A percentile compares a stretch with the other conserved stretches of the same genome.
Evolutionary conservation across 768 basidiomycete species (phyloP).

Genomic region (Phlebiopsis gigantea): DNA sequence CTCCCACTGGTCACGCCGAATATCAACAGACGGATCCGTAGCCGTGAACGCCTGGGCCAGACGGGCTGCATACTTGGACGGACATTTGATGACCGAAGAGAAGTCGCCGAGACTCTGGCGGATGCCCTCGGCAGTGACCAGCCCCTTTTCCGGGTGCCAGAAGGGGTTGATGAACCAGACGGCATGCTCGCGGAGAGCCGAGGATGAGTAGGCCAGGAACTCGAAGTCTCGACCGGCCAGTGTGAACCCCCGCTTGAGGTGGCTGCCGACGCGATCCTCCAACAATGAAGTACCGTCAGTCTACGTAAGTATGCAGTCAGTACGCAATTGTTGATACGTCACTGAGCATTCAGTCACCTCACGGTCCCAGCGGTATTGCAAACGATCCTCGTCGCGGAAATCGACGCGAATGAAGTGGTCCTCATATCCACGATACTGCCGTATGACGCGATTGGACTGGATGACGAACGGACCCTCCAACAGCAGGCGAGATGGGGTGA

Average conservation of each 20-base stretch:
- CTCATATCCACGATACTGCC: constrained; percentile 52
- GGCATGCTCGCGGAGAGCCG: constrained; percentile 71
- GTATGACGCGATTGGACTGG: constrained; percentile 79
- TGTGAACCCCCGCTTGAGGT: constrained; percentile 49
- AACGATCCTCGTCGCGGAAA: constrained; percentile 77
- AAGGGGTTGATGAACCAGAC: constrained; percentile 82
- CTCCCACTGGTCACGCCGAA: constrained; percentile 55
- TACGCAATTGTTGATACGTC: not conserved
- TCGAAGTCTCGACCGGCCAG: constrained; percentile 71
- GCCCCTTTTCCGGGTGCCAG: constrained; percentile 34
- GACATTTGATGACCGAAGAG: constrained; percentile 33
- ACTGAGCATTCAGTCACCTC: constrained; percentile 36
- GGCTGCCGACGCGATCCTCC: constrained; percentile 21
- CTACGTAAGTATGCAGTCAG: constrained; percentile 6
- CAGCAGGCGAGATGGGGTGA: constrained; percentile 69
- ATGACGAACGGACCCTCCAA: constrained; percentile 73
- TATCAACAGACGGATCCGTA: constrained; percentile 66
- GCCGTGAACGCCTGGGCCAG: constrained; percentile 82
- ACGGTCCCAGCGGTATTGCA: constrained; percentile 68
- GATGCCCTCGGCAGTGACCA: constrained; percentile 53
- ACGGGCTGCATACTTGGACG: constrained; percentile 81
- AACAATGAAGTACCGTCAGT: constrained; percentile 24
- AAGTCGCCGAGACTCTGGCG: constrained; percentile 68
- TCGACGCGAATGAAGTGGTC: constrained; percentile 78
- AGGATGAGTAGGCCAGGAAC: constrained; percentile 79